Conservation (phyloP, 768 basidiomycete genomes). For the Leucosporidium creatinivorum region DNA sequence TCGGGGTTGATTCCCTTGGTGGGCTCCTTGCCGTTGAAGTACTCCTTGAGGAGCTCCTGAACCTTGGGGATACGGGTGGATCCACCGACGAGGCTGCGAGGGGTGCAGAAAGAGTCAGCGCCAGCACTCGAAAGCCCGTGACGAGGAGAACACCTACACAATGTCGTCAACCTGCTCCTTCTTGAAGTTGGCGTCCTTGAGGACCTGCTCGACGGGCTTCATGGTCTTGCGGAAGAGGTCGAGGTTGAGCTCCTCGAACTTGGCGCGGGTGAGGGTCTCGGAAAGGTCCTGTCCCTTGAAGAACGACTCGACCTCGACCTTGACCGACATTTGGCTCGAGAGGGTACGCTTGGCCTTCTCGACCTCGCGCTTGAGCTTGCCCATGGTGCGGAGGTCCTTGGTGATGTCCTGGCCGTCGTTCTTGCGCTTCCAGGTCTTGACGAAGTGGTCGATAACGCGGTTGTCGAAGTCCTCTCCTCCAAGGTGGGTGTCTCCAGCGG, state of each 20-base stretch:
- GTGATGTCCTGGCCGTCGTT: constrained; percentile 69
- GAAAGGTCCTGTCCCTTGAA: constrained; percentile 95
- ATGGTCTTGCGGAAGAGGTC: constrained; percentile 99
- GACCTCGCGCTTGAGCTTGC: constrained; percentile 86
- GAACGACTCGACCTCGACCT: constrained; percentile 91
- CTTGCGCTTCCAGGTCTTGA: constrained; percentile 87
- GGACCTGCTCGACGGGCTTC: constrained; percentile 97
- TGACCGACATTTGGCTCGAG: constrained; percentile 78
- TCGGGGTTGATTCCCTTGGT: constrained; percentile 99
- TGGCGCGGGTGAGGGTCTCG: constrained; percentile 93
- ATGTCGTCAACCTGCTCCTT: constrained; percentile 94
- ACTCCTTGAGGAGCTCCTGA: constrained; percentile 95
- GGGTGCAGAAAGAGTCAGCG: background rate
- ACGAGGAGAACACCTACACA: constrained; percentile 29
- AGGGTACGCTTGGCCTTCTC: constrained; percentile 94
- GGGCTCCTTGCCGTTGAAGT: constrained; percentile 73
- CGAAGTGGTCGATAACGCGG: constrained; percentile 80
- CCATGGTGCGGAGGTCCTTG: constrained; percentile 71
- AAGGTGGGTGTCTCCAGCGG: constrained; percentile 88
- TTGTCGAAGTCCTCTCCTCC: constrained; percentile 96
- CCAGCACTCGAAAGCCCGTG: background rate
- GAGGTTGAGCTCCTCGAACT: constrained; percentile 98
- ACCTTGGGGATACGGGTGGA: constrained; percentile 99
- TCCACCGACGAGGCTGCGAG: constrained; percentile 83
- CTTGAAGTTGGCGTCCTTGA: constrained; percentile 96